Base-by-base conservation (phyloP, 1,139 yeast genomes). In the Candida freyschussii region DNA sequence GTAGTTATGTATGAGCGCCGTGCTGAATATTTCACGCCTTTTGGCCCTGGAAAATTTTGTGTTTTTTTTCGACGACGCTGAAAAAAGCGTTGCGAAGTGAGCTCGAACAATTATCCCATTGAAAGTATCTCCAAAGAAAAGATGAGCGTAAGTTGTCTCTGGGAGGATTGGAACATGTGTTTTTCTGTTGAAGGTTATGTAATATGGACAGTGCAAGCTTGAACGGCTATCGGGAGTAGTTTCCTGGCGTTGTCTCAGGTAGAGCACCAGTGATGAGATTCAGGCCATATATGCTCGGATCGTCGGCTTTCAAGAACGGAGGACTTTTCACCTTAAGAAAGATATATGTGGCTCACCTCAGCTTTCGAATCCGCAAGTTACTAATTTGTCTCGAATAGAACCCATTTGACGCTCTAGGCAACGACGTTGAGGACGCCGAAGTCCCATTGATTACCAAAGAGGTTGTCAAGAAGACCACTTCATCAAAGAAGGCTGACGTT, bases 401-500 rank as follows among this genome's bases (percentile, higher is more conserved):
- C 60, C 74, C 73, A 53, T 72, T 66, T 55, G 73, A 67, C 58
- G 63, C 70, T 54, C 59, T 72, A 63, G 77, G 78, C 52, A 63
- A 86, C 77, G 95, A 86, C 71, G 86, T 82, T 57, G 93, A 84
- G 61, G 84, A 75, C 63, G 67, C 63, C 33, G 39, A 35, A 47
- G 49, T 39, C 35, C 69, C 73, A 48, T 70, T 73, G 47, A 66
- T 59, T 41, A 70, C 78, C 59, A 80, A 66, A 68, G 95, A 84
- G 65, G 67, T 84, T 48, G 93, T 84, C 60, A 87, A 80, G 75
- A 75, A 78, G 70, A 63, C 65, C 64, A 79, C 94, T 50, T 78
- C 95, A 45, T 79, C 95, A 59, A 86, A 84, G 77, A 89, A 89
- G 76, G 61, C 78, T 40, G 96, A 87, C 60, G 78, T 69, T 48